Conservation (phyloP, 2,329 filamentous ascomycete species). For the Juglanconis juglandina region DNA sequence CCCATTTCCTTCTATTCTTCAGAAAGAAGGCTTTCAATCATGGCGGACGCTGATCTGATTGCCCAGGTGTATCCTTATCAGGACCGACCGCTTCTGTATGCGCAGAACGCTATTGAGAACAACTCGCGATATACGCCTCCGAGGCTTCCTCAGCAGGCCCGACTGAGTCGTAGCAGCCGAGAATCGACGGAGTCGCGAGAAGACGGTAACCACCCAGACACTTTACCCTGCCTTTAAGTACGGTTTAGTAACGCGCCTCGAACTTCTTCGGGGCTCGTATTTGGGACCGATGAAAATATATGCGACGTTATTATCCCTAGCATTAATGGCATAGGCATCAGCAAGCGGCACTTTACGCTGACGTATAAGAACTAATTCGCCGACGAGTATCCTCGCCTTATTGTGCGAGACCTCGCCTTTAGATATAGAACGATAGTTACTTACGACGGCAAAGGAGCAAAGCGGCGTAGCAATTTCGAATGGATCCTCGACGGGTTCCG, state of each 20-base stretch:
- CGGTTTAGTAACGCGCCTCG: not conserved
- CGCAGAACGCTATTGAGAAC: not conserved
- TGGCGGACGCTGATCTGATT: not conserved
- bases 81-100: not conserved
- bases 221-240: not conserved
- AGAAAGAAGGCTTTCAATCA: not conserved
- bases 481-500: not conserved
- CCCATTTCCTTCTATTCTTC: not conserved
- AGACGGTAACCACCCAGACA: not conserved
- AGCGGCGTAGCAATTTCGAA: not conserved
- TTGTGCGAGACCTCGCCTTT: not conserved
- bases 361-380: not conserved
- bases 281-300: not conserved
- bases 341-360: not conserved
- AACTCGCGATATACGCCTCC: not conserved
- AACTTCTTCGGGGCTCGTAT: not conserved
- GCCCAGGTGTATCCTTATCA: not conserved
- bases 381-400: not conserved
- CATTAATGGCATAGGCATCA: accelerated
- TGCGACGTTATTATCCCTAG: not conserved
- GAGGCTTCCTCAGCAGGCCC: not conserved
- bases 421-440: not conserved
- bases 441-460: not conserved
- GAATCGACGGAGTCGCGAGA: not conserved
- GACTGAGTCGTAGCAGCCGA: not conserved